Conservation (phyloP, 352 stramenopile species). For the Globisporangium carolinianum region DNA sequence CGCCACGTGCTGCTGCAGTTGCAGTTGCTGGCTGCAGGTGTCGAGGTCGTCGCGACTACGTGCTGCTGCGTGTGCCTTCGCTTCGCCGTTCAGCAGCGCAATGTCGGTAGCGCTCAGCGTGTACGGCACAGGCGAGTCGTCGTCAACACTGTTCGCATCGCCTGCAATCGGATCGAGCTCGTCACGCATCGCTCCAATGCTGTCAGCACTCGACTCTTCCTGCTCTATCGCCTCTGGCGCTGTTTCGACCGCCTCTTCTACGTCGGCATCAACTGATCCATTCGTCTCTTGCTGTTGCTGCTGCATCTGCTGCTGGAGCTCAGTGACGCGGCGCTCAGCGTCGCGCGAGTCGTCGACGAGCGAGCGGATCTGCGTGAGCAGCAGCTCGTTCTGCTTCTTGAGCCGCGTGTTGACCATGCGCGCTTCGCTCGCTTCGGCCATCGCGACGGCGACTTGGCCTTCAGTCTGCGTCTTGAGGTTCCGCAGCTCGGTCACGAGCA, state of each 20-base stretch:
- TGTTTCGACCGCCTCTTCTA: conserved; percentile 10
- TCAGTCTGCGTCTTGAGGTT: conserved; percentile 75
- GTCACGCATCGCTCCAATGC: not conserved
- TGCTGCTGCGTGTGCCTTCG: not conserved
- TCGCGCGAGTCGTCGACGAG: conserved; percentile 55
- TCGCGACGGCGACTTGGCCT: conserved; percentile 70
- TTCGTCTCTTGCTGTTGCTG: conserved; percentile 15
- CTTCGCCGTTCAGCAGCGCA: conserved; percentile 60
- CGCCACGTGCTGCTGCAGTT: not conserved
- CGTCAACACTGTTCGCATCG: not conserved
- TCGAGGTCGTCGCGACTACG: not conserved
- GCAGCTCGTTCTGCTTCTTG: conserved; percentile 79
- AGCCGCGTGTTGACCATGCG: conserved; percentile 81
- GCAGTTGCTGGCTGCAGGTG: not conserved
- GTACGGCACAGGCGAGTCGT: conserved; percentile 35
- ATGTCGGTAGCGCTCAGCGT: conserved; percentile 66
- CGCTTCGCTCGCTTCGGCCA: conserved; percentile 78
- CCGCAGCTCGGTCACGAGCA: conserved; percentile 68
- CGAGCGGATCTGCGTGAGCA: conserved; percentile 72
- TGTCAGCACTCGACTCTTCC: conserved; percentile 1
- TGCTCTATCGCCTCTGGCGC: not conserved
- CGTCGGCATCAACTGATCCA: no score
- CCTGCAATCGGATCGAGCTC: not conserved
- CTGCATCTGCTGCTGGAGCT: conserved; percentile 15
- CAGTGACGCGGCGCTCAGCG: conserved; percentile 33